phyloP scores from a whole-genome alignment of 768 basidiomycete genomes.

The Phylloporus arenicola region DNA sequence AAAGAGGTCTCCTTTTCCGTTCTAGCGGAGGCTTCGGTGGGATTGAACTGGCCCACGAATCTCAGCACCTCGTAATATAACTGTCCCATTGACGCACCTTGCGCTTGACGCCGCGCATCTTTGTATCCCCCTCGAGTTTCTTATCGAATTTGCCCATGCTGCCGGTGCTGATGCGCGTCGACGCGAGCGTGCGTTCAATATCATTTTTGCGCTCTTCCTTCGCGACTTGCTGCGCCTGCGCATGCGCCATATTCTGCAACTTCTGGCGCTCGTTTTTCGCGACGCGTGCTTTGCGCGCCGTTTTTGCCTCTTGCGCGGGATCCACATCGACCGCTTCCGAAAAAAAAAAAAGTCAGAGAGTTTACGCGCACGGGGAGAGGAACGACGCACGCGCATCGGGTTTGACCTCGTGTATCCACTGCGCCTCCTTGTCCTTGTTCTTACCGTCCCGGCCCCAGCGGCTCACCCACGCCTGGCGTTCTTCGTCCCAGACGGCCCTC shows the following conservation, averaged over 20 bases:
- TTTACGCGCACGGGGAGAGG: too few relatives aligned
- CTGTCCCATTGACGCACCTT: slow-evolving; percentile 53
- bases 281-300: slow-evolving; percentile 74
- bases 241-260: slow-evolving; percentile 63
- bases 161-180: slow-evolving; percentile 79
- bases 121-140: slow-evolving; percentile 87
- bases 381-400: slow-evolving; percentile 14
- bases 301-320: slow-evolving; percentile 67
- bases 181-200: slow-evolving; percentile 70
- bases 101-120: slow-evolving; percentile 80
- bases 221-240: slow-evolving; percentile 32
- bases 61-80: slow-evolving; percentile 1
- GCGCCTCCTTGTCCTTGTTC: slow-evolving; percentile 79
- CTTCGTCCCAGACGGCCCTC: slow-evolving; percentile 89
- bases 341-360: too few relatives aligned
- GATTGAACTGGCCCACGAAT: slow-evolving; percentile 63
- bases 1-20: slow-evolving; percentile 72
- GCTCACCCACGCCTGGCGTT: slow-evolving; percentile 86
- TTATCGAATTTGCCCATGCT: slow-evolving; percentile 95
- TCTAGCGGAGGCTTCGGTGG: slow-evolving; percentile 60
- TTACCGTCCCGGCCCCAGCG: slow-evolving; percentile 88
- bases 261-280: slow-evolving; percentile 83
- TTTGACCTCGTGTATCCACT: slow-evolving; percentile 92
- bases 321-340: slow-evolving; percentile 57
- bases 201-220: slow-evolving; percentile 59